Conservation (phyloP, 2,329 filamentous ascomycete genomes). For the Bipolaris victoriae region DNA sequence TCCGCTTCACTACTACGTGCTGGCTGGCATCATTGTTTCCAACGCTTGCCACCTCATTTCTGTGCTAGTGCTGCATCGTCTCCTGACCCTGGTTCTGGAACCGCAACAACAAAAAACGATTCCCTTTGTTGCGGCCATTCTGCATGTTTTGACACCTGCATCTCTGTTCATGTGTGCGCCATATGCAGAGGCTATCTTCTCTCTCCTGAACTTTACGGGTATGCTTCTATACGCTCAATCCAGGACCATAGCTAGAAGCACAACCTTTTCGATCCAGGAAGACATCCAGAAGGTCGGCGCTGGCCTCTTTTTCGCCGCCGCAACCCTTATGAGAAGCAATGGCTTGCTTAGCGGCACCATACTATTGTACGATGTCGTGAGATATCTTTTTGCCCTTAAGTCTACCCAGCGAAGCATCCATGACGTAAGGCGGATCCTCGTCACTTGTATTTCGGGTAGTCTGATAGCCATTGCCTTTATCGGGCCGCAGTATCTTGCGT, state of each 20-base stretch:
- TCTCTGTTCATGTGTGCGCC: constrained; percentile 89
- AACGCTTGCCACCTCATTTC: constrained; percentile 79
- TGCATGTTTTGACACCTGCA: constrained; percentile 86
- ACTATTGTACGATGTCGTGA: constrained; percentile 62
- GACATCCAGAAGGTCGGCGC: constrained; percentile 62
- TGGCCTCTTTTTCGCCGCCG: constrained; percentile 72
- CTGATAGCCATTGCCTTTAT: constrained; percentile 70
- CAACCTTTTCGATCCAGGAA: constrained; percentile 41
- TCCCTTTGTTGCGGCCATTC: constrained; percentile 70
- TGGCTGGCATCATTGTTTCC: constrained; percentile 70
- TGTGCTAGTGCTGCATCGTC: constrained; percentile 71
- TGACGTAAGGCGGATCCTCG: constrained; percentile 60
- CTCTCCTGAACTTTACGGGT: constrained; percentile 76
- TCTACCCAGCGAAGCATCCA: constrained; percentile 43
- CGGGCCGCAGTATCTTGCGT: constrained; percentile 77
- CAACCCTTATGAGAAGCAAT: constrained; percentile 81
- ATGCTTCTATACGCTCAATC: constrained; percentile 69
- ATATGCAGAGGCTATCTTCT: constrained; percentile 81
- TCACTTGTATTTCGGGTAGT: constrained; percentile 70
- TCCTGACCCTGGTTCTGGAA: constrained; percentile 62
- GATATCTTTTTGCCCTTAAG: constrained; percentile 50
- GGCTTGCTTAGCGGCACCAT: constrained; percentile 81
- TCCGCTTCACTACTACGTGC: constrained; percentile 39
- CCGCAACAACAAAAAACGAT: constrained; percentile 49
- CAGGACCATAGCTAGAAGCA: constrained; percentile 13